A percentile compares a stretch with the other conserved stretches of the same genome.
Conservation (phyloP, 768 basidiomycete genomes). For the Tylopilus felleus region DNA sequence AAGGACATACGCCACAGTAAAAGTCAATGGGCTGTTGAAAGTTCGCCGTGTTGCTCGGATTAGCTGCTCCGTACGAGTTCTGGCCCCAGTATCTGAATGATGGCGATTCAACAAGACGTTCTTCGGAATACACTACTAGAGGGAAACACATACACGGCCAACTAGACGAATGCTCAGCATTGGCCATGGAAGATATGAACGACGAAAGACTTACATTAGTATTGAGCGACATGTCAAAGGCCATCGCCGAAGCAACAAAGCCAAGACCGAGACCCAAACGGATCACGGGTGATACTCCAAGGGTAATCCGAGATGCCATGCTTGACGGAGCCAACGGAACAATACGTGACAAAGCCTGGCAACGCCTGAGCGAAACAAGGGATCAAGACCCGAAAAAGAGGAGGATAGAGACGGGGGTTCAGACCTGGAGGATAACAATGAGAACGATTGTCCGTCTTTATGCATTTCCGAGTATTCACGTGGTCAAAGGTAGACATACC, state of each 20-base stretch:
- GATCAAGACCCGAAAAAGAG: neutral
- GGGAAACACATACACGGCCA: slow-evolving; percentile 23
- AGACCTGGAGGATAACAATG: neutral
- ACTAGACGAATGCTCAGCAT: slow-evolving; percentile 8
- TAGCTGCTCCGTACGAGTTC: slow-evolving; percentile 33
- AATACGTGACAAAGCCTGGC: neutral
- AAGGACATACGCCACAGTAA: slow-evolving; percentile 27
- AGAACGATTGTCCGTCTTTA: slow-evolving; percentile 8
- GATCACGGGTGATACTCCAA: slow-evolving; percentile 5
- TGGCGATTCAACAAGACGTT: neutral
- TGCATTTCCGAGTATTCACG: slow-evolving; percentile 9
- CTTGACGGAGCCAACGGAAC: neutral
- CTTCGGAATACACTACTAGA: neutral
- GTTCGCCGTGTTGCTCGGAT: slow-evolving; percentile 19
- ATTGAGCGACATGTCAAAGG: slow-evolving; percentile 25
- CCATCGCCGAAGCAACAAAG: slow-evolving; percentile 14
- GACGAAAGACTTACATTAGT: slow-evolving; percentile 22
- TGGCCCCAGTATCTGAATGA: slow-evolving; percentile 34
- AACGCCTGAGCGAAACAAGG: neutral
- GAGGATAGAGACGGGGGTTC: neutral
- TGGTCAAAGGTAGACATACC: slow-evolving; percentile 10
- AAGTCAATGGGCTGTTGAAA: slow-evolving; percentile 32
- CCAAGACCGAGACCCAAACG: slow-evolving; percentile 13
- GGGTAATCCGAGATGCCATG: slow-evolving; percentile 9
- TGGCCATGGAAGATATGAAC: neutral